Base-by-base conservation (phyloP, 139 green algal genomes). In the Asterochloris erici region DNA sequence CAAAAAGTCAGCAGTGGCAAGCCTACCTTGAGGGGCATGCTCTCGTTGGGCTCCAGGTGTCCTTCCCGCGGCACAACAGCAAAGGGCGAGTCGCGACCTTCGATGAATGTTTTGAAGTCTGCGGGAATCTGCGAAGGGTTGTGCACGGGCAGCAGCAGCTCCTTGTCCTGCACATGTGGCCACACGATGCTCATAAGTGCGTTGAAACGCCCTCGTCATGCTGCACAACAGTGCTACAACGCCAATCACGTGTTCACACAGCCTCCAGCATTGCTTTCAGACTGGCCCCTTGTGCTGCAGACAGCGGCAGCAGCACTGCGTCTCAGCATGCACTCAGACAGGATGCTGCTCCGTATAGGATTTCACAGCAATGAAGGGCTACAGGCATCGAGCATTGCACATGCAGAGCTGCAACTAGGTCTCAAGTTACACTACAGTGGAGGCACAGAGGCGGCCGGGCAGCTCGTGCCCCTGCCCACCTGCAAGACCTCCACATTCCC, bases 41-140 rank as follows among this genome's bases (percentile, higher is more conserved):
- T 82, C 15, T 86, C 87, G 21, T 84, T 81, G 12, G 92, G 87
- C 79, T 89, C 38, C 68, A 95, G 75, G 38, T 63, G 60, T 73
- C 68, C 84, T 81, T 93, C 85, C 19, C 86, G 77, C 11, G 88
- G 84, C 76, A 91, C 85, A 71, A 96, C 90, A 27, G 27, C 74
- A 83, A 95, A 97, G 0, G 88, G 84, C 11, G 81, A 91, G 74
- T 94, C 86, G 61, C 82, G 84, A 27, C 81, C 82, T 73, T 94
- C 90, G 14, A 95, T 89, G 81, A 95, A 95, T 4, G 90, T 86
- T 82, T 95, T 94, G 81, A 94, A 88, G 19, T 93, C 87, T 12
- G 94, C 92, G 4, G 92, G 82, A 17, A 97, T 94, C n/a, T 89
- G 82, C 21, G 82, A 90, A 12, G 87, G 78, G 86, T 97, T 97